Evolutionary conservation across 2,329 filamentous ascomycete genomes (phyloP), one percentile per base, ranked within the genome.

Genomic region (Penicillium sp.): DNA sequence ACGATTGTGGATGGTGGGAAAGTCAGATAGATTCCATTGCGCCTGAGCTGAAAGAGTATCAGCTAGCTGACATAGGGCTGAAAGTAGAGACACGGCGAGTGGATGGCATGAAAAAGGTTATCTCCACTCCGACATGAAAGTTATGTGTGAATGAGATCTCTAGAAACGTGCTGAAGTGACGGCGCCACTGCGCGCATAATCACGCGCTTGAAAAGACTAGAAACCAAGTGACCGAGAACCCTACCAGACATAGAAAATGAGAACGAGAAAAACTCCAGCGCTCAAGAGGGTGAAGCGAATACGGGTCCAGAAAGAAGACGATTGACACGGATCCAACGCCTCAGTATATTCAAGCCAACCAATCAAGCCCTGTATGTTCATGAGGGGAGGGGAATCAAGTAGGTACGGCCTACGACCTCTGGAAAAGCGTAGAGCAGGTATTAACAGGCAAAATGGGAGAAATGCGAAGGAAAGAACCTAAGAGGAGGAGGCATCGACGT

Each of bases 401-500:
- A 54, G 68, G 61, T 71, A 65, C 59, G 63, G 61, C 65, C 59
- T 68, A 61, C 28, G 25, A 54, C 14, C 14, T 31, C 35, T 20
- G 49, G 34, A 25, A 28, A 34, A 25, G 35, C 22, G n/a, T 37
- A 45, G 42, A 37, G 20, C 28, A 41, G 22, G 35, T 37, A 31
- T 35, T 7, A 39, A 20, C 28, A 25, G 8, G 39, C 51, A 31
- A 14, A 52, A 11, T 28, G 15, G 17, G 25, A 47, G 22, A 17
- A 45, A 25, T 20, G 15, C 8, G 14, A 35, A 22, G 17, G 37
- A 64, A 38, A 35, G 28, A 37, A 17, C 17, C 28, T 35, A 25
- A 34, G 41, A 58, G 63, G 70, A 67, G 31, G 75, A 20, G 20
- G 20, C 62, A 20, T 77, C 73, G 22, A 76, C 73, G 55, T 76